Evolutionary conservation across 306 rosid species (phyloP), one percentile per base, ranked within the genome.

Genomic region (Castanea crenata): DNA sequence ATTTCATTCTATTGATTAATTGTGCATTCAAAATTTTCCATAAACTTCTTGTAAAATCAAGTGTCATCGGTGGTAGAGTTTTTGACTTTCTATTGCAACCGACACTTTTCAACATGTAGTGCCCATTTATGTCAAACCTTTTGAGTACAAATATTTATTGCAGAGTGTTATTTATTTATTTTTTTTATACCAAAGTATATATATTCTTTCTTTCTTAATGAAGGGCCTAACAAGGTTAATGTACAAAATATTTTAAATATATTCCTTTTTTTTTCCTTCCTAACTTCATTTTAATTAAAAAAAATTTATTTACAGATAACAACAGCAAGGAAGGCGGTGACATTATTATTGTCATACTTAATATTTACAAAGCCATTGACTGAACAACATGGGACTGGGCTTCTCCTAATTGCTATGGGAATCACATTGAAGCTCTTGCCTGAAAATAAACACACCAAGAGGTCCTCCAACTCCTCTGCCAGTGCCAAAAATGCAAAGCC

Each of bases 361-460:
- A 88, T 94, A 86, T 94, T 94, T 74, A 94, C 98, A 87, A 92
- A 94, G 82, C 98, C 98, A 85, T 86, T 94, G 54, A 94, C 97
- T 9, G 97, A 92, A 77, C 96, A 92, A 49, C 98, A 92, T 80
- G 98, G 94, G 41, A 89, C 92, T 56, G 98, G 98, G 23, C 91
- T 94, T 18, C 65, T 94, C 54, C 94, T 91, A 27, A 92, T 94
- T 74, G 97, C 87, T 5, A 94, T 94, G 98, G 98, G 98, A 18
- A 94, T 94, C 86, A 85, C 90, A 58, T 19, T 94, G 92, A 91
- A 92, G 93, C 91, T 94, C 87, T 70, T 92, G 34, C 98, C 98
- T 51, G 94, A 92, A 0, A 87, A 85, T 76, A 83, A 76, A 75
- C 46, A 86, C 46, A 71, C 19, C 74, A 76, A 61, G 27, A 81